Evolutionary conservation across 306 rosid genomes (phyloP), one percentile per base, ranked within the genome.

Genomic region (Corylus avellana): DNA sequence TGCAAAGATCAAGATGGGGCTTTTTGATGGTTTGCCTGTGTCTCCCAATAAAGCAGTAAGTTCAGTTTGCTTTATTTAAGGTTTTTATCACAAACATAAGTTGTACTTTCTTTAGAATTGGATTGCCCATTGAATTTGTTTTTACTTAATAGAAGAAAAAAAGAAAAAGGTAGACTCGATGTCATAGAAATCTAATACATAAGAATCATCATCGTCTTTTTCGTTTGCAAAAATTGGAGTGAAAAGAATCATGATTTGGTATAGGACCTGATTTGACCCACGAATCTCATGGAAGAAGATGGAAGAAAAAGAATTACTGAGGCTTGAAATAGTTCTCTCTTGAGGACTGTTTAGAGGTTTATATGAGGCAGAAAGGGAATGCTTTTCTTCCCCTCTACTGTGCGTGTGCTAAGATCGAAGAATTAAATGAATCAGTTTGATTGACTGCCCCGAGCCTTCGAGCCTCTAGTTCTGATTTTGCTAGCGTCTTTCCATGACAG

Each of bases 11-110:
- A 77, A 72, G 74, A 96, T 96, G 99, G 99, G 98, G 79, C 70
- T 90, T 83, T 96, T 96, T 75, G 99, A 96, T 72, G 98, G 90
- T 56, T 86, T 96, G 82, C 98, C 99, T 2, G 81, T 96, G 78
- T 90, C 98, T 85, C 75, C 93, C 0, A 96, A 86, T 55, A 96
- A 93, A 91, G 85, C 63, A 55, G 99, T 96, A 87, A 88, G 97
- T 75, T 80, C 53, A 46, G 27, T 73, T 72, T 50, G 13, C 50
- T 62, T 17, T 57, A 78, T 35, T 13, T 25, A 62, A 77, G 69
- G 12, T 75, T 71, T 58, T 44, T 75, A 72, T 87, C 48, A 10
- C 50, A n/a, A 68, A 4, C 53, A 68, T 42, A 68, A n/a, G 2
- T 63, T 63, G 16, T 63, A 18, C 49, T 8, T 8, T 3, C 51